phyloP scores from a whole-genome alignment of 768 basidiomycete genomes.

The Boletus fagicola region DNA sequence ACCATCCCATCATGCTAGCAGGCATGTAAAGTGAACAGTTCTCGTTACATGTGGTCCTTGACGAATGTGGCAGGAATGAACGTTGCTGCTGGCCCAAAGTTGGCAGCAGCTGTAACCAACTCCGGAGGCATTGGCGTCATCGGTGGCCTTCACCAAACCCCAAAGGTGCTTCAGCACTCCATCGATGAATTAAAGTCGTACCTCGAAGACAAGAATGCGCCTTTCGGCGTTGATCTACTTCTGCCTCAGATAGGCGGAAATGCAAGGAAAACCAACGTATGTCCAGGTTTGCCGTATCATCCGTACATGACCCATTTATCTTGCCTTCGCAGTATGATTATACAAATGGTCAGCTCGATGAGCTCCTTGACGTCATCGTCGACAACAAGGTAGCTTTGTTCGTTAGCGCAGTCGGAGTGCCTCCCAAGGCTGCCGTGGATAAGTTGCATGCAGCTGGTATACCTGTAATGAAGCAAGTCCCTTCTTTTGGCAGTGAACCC shows the following conservation, averaged over 20 bases:
- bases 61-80: constrained; percentile 53
- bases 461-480: constrained; percentile 77
- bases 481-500: not conserved
- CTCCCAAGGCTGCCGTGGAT: constrained; percentile 79
- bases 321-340: constrained; percentile 55
- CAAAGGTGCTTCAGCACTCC: constrained; percentile 62
- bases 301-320: not conserved
- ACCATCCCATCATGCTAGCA: constrained; percentile 84
- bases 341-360: constrained; percentile 71
- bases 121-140: constrained; percentile 88
- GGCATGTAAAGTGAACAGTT: constrained; percentile 34
- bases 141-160: constrained; percentile 74
- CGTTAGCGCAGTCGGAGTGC: constrained; percentile 83
- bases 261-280: constrained; percentile 79
- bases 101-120: constrained; percentile 91
- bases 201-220: constrained; percentile 72
- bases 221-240: constrained; percentile 81
- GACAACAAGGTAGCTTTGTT: constrained; percentile 70
- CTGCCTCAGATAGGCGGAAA: constrained; percentile 79
- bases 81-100: constrained; percentile 78
- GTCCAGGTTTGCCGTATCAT: constrained; percentile 2
- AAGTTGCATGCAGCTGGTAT: constrained; percentile 78
- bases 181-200: constrained; percentile 73
- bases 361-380: constrained; percentile 78
- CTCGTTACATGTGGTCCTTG: not conserved